Conservation (phyloP, 768 basidiomycete species). For the Boletus patriciae region DNA sequence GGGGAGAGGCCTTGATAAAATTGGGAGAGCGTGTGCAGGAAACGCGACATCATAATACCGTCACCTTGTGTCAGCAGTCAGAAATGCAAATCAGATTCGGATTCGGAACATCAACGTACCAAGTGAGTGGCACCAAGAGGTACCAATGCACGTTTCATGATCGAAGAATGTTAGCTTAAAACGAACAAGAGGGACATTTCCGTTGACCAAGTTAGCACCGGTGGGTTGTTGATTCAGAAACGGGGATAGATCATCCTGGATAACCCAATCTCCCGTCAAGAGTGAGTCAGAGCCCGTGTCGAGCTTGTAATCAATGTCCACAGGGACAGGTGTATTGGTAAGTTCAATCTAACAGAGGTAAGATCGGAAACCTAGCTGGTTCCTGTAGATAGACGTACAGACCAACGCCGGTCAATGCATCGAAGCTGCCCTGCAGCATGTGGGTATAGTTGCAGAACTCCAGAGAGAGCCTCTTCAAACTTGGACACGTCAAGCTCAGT, state of each 20-base stretch:
- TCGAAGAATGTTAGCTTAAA: constrained; percentile 25
- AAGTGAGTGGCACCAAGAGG: constrained; percentile 33
- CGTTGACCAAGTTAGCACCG: background rate
- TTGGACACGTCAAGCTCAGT: background rate
- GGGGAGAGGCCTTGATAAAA: constrained; percentile 21
- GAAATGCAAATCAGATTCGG: too few relatives aligned
- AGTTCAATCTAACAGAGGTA: constrained; percentile 12
- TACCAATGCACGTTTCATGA: constrained; percentile 23
- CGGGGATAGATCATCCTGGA: constrained; percentile 11
- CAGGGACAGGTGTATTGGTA: constrained; percentile 8
- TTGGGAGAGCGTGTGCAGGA: constrained; percentile 27
- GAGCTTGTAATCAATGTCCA: constrained; percentile 10
- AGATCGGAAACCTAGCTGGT: background rate
- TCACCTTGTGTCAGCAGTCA: constrained; percentile 32
- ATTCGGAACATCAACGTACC: constrained; percentile 13
- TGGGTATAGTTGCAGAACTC: constrained; percentile 14
- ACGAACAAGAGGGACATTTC: constrained; percentile 11
- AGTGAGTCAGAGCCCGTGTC: background rate
- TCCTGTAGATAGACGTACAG: constrained; percentile 1
- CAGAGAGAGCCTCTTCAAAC: constrained; percentile 11
- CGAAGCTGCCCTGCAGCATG: constrained; percentile 15
- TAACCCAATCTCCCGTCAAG: constrained; percentile 15
- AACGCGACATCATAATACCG: constrained; percentile 21
- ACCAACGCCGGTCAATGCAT: constrained; percentile 7
- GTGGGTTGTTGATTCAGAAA: constrained; percentile 6